phyloP scores from a whole-genome alignment of 2,329 filamentous ascomycete genomes.

The Pyrenophora graminea region DNA sequence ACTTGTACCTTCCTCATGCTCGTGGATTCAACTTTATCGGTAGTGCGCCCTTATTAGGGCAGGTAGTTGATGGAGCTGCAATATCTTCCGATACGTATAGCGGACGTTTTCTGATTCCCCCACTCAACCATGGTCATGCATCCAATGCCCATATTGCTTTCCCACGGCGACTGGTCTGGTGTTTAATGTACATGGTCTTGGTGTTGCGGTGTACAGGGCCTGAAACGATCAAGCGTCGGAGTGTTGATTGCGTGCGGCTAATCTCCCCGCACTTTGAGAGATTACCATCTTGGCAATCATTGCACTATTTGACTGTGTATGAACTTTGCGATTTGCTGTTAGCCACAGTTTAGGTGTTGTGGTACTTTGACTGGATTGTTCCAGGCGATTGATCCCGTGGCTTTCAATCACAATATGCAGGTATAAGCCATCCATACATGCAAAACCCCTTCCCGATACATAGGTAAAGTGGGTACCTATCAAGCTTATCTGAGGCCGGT shows the following conservation, averaged over 20 bases:
- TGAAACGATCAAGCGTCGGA: constrained; percentile 18
- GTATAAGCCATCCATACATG: no score
- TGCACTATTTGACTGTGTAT: no score
- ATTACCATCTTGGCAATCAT: constrained; percentile 6
- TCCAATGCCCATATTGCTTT: not conserved
- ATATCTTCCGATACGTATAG: not conserved
- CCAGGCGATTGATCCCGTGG: no score
- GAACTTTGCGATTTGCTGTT: no score
- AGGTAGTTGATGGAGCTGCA: constrained; percentile 1
- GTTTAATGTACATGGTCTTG: constrained; percentile 14
- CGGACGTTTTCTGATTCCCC: not conserved
- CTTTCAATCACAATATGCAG: no score
- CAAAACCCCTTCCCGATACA: no score
- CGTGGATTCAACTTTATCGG: not conserved
- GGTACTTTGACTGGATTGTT: no score
- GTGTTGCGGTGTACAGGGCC: constrained; percentile 4
- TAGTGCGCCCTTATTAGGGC: constrained; percentile 1
- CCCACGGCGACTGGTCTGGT: not conserved
- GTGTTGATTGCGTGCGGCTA: constrained; percentile 7
- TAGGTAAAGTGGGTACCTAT: no score
- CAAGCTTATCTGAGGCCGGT: no score
- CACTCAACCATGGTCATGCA: not conserved
- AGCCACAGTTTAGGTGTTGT: no score
- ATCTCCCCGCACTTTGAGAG: constrained; percentile 7
- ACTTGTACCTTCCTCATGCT: not conserved